Conservation (phyloP, 495 filamentous ascomycete species). For the Acidiella bohemica region DNA sequence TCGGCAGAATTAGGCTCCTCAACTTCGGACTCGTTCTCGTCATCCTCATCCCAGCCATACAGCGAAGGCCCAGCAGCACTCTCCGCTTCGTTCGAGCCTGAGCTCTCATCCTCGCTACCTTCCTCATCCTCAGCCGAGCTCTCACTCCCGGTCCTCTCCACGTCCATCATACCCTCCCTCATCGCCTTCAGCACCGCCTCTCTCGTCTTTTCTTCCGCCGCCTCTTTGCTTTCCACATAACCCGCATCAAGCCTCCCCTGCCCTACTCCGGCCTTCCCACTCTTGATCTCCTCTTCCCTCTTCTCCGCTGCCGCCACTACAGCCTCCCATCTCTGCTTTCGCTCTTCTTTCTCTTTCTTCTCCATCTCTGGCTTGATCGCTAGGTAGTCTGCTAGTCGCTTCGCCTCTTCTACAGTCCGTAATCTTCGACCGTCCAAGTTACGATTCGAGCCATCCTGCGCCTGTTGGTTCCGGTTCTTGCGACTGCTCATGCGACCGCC, state of each 20-base stretch:
- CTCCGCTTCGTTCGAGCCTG: conserved; percentile 25
- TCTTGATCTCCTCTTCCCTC: conserved; percentile 63
- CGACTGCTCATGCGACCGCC: conserved; percentile 94
- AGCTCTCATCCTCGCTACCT: conserved; percentile 27
- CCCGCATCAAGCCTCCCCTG: conserved; percentile 63
- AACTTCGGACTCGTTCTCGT: conserved; percentile 53
- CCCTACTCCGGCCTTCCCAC: conserved; percentile 34
- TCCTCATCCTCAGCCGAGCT: conserved; percentile 31
- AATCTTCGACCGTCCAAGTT: conserved; percentile 87
- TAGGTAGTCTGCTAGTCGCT: conserved; percentile 85
- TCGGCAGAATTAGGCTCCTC: no score
- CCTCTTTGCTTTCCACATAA: conserved; percentile 89
- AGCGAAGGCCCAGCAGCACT: conserved; percentile 40
- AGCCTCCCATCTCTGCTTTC: conserved; percentile 65
- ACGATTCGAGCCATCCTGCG: conserved; percentile 48
- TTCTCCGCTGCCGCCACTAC: conserved; percentile 72
- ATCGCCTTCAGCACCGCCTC: conserved; percentile 71
- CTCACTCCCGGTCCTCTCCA: conserved; percentile 13
- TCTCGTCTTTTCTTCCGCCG: conserved; percentile 64
- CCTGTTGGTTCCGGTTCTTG: conserved; percentile 72
- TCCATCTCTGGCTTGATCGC: conserved; percentile 97
- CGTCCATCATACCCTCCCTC: conserved; percentile 45
- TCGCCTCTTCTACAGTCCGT: conserved; percentile 86
- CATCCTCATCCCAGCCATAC: conserved; percentile 83
- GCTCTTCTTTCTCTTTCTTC: conserved; percentile 72